Conservation (phyloP, 1,284 basidiomycete genomes). For the Tremellales sp. region DNA sequence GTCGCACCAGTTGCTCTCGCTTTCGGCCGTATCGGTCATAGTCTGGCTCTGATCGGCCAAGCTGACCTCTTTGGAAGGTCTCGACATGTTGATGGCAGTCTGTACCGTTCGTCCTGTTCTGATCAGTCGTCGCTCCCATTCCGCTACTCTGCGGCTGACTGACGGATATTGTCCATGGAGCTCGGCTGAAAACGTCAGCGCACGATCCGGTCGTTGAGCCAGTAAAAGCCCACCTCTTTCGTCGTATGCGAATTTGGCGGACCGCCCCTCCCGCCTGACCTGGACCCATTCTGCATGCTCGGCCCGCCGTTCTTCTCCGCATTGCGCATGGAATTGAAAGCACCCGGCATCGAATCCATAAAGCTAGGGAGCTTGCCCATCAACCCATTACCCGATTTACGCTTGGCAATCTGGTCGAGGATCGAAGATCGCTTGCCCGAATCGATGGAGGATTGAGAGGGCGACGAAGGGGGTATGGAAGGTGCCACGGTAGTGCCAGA, state of each 20-base stretch:
- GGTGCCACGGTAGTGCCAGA: neutral
- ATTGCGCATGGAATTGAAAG: neutral
- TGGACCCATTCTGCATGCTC: too few relatives aligned
- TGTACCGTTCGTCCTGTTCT: constrained; percentile 48
- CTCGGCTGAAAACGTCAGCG: constrained; percentile 14
- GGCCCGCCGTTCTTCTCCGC: neutral
- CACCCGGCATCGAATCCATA: constrained; percentile 5
- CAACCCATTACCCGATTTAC: neutral
- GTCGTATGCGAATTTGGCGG: too few relatives aligned
- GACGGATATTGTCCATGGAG: constrained; percentile 25
- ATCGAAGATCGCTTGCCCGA: neutral
- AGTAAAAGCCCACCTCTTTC: too few relatives aligned
- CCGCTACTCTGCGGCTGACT: too few relatives aligned
- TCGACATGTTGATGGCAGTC: constrained; percentile 69
- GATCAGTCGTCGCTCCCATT: too few relatives aligned
- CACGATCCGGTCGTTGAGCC: too few relatives aligned
- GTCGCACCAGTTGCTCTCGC: constrained; percentile 77
- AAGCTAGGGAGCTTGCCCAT: constrained; percentile 1
- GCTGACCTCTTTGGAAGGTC: constrained; percentile 60
- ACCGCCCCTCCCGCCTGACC: too few relatives aligned
- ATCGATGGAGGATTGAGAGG: neutral
- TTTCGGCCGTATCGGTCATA: constrained; percentile 69
- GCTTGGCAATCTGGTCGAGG: neutral
- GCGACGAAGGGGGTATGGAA: neutral
- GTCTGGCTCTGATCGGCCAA: constrained; percentile 61